These are phyloP conservation scores for Penicillium sp. DNA, from an alignment of 2,329 filamentous ascomycete genomes.

Conservation along the genomic window DNA sequence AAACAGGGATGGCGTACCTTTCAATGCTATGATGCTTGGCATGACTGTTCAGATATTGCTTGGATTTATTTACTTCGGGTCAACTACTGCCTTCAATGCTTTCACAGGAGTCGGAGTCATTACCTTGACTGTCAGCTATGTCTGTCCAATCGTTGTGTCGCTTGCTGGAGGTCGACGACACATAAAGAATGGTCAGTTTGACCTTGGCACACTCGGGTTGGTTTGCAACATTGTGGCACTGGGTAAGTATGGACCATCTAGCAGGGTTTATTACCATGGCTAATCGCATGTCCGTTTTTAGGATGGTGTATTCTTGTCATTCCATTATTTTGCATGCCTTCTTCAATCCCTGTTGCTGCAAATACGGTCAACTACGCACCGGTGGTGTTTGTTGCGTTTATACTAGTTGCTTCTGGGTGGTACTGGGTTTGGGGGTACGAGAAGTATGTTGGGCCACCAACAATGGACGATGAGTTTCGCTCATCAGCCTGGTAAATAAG, in stretches of 20 bases:
- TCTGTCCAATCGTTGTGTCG: slow-evolving; percentile 56
- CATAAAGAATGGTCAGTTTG: slow-evolving; percentile 35
- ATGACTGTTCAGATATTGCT: slow-evolving; percentile 60
- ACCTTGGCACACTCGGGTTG: slow-evolving; percentile 53
- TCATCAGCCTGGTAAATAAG: background rate
- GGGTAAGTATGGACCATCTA: slow-evolving; percentile 38
- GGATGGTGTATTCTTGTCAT: slow-evolving; percentile 58
- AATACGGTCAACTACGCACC: slow-evolving; percentile 61
- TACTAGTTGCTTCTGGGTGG: slow-evolving; percentile 53
- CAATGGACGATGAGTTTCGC: slow-evolving; percentile 7
- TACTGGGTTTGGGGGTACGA: slow-evolving; percentile 60
- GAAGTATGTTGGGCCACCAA: slow-evolving; percentile 35
- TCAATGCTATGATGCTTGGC: slow-evolving; percentile 59
- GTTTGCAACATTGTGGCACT: slow-evolving; percentile 55
- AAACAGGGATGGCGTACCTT: slow-evolving; percentile 55
- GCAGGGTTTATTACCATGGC: background rate
- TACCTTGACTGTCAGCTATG: slow-evolving; percentile 61
- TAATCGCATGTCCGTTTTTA: background rate
- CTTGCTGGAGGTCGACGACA: slow-evolving; percentile 49
- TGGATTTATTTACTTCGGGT: slow-evolving; percentile 68
- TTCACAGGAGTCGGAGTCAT: slow-evolving; percentile 71
- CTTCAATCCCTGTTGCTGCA: slow-evolving; percentile 51
- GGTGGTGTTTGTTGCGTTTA: slow-evolving; percentile 60
- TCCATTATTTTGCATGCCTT: slow-evolving; percentile 53
- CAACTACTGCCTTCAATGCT: slow-evolving; percentile 63